phyloP scores from a whole-genome alignment of 345 rosid genomes.

The Kernera saxatilis region DNA sequence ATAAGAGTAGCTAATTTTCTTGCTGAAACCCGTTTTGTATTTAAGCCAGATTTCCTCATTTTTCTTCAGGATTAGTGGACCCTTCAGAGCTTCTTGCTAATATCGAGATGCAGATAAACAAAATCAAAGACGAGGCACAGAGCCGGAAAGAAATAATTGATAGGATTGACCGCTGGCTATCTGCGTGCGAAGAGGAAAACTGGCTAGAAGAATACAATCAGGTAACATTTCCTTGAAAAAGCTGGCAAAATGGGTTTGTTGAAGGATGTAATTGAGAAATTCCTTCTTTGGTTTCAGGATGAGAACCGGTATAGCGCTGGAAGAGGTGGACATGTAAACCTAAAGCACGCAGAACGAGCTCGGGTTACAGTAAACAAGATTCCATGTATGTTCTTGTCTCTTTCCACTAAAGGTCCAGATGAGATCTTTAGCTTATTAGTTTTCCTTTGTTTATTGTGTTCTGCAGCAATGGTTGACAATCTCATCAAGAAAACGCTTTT shows the following conservation, averaged over 20 bases:
- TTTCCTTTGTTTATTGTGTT: neutral
- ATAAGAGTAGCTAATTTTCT: neutral
- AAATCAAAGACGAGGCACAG: slow-evolving; percentile 68
- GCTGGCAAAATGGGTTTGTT: neutral
- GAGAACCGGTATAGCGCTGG: slow-evolving; percentile 77
- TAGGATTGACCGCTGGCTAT: slow-evolving; percentile 86
- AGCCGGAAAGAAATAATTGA: slow-evolving; percentile 92
- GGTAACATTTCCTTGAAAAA: slow-evolving; percentile 28
- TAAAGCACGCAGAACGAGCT: slow-evolving; percentile 90
- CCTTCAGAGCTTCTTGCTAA: slow-evolving; percentile 81
- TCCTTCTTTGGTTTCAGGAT: slow-evolving; percentile 43
- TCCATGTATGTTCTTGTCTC: slow-evolving; percentile 49
- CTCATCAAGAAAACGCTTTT: slow-evolving; percentile 67
- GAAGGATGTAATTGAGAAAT: neutral
- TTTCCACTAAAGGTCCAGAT: neutral
- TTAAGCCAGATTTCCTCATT: neutral
- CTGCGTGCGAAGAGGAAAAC: slow-evolving; percentile 91
- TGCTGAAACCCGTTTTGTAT: neutral
- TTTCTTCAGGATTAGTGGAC: slow-evolving; percentile 67
- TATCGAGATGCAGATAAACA: slow-evolving; percentile 71
- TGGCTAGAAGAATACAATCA: slow-evolving; percentile 94
- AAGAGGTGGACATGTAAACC: slow-evolving; percentile 86
- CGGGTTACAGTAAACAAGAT: slow-evolving; percentile 75
- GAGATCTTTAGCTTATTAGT: slow-evolving; percentile 4
- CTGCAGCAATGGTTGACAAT: slow-evolving; percentile 81